Evolutionary conservation across 768 basidiomycete species (phyloP).

Genomic region (Daedaleopsis nitida): DNA sequence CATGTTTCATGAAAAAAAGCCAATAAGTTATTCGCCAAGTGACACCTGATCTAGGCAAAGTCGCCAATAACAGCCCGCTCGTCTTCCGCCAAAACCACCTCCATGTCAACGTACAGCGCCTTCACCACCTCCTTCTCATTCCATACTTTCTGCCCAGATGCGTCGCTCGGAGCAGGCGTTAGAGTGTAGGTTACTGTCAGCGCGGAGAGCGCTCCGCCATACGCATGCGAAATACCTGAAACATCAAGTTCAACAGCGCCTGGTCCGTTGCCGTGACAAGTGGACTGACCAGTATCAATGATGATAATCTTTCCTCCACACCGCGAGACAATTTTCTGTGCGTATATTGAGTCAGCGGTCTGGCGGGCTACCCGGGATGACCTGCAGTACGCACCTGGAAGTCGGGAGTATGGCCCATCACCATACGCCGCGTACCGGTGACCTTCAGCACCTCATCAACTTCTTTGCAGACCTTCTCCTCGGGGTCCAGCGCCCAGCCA

Average conservation of each 20-base stretch:
- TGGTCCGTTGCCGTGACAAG: no score
- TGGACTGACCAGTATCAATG: constrained; percentile 81
- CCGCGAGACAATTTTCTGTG: constrained; percentile 74
- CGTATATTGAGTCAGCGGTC: not conserved
- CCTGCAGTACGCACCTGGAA: constrained; percentile 54
- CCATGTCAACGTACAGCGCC: constrained; percentile 59
- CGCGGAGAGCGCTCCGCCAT: constrained; percentile 90
- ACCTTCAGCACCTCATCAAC: constrained; percentile 71
- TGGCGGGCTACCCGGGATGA: not conserved
- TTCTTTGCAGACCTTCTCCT: constrained; percentile 66
- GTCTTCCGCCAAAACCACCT: constrained; percentile 52
- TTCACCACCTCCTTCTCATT: constrained; percentile 64
- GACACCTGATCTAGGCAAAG: constrained; percentile 7
- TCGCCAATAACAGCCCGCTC: constrained; percentile 27
- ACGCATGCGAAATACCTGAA: constrained; percentile 90
- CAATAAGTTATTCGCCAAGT: constrained; percentile 13
- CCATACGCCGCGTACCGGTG: constrained; percentile 83
- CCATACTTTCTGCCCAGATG: constrained; percentile 43
- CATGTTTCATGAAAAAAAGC: not conserved
- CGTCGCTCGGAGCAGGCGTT: constrained; percentile 50
- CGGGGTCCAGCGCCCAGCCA: constrained; percentile 82
- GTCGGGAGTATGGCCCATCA: constrained; percentile 97
- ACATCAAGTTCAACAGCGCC: not conserved
- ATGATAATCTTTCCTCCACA: constrained; percentile 94
- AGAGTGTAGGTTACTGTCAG: constrained; percentile 86